Base-by-base conservation (phyloP, 305 asterid genomes). In the Fraxinus baroniana region DNA sequence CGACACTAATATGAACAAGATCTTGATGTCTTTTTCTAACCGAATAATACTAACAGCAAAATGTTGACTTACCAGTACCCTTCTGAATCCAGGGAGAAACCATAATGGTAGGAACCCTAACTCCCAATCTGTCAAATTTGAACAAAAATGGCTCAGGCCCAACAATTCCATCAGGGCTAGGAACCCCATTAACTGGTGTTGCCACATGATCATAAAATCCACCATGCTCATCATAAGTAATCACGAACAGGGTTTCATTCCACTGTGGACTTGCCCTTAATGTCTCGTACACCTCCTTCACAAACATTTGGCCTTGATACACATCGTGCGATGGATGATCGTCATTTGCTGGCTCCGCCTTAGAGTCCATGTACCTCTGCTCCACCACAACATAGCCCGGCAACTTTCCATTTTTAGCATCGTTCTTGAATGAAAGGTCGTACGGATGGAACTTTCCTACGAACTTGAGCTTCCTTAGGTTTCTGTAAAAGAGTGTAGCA, bases 311-410 rank as follows among this genome's bases (percentile, higher is more conserved):
- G 2, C 98, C 97, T 78, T 91, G 89, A 32, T 92, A 85, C 74
- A 95, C 97, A 81, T 95, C 98, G 73, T 93, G 98, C 8, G 98
- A 95, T 0, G 98, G 97, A 17, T 93, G 98, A 57, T 95, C 98
- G 77, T 95, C 98, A 74, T 90, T 95, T 1, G 93, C 98, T 0
- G 98, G 98, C 86, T 86, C 90, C 79, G 74, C 0, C 82, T 86
- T 89, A 2, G 98, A 79, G 84, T 95, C 98, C 85, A 83, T 62
- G 91, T 92, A 95, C 74, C 97, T 82, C 91, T 93, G 98, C 92
- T 95, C 98, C 82, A 95, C 90, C 89, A 93, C 98, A 12, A 88
- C 88, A 81, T 95, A 93, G 28, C 85, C 81, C 10, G 98, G 97
- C 28, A 93, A 79, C 30, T 90, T 90, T 20, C 98, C 98, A 0